These are phyloP conservation scores for Vanrija sp. DNA, from an alignment of 1,284 basidiomycete genomes.

Conservation along the genomic window DNA sequence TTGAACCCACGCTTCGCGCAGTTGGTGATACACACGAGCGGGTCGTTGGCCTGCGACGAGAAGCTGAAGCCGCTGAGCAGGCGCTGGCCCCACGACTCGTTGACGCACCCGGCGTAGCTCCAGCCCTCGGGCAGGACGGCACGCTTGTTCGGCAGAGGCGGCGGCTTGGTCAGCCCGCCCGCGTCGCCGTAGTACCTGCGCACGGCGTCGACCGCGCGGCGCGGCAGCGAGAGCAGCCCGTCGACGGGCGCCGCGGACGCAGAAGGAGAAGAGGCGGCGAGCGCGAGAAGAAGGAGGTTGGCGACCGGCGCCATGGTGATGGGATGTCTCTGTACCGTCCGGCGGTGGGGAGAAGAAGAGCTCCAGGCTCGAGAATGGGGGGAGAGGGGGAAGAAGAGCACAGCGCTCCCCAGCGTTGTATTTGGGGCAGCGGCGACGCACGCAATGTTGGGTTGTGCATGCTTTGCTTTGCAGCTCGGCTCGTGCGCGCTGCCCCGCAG, in stretches of 20 bases:
- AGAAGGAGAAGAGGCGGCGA: conserved; percentile 26
- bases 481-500: too few species aligned
- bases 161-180: conserved; percentile 34
- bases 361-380: too few species aligned
- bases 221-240: not conserved
- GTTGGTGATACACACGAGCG: conserved; percentile 34
- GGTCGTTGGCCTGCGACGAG: conserved; percentile 29
- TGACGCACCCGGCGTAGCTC: conserved; percentile 41
- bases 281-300: conserved; percentile 17
- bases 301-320: conserved; percentile 38
- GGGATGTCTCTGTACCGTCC: too few species aligned
- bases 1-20: conserved; percentile 41
- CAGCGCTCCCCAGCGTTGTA: too few species aligned
- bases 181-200: conserved; percentile 30
- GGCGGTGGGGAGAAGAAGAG: too few species aligned
- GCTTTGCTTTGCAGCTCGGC: too few species aligned
- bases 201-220: not conserved
- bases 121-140: conserved; percentile 40
- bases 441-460: too few species aligned
- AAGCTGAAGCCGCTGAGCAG: conserved; percentile 38
- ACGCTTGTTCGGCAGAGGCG: conserved; percentile 32
- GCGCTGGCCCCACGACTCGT: conserved; percentile 36
- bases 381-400: too few species aligned
- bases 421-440: too few species aligned
- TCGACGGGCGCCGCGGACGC: conserved; percentile 12